These are phyloP conservation scores for Oryza nivara DNA, from an alignment of 176 grass and related monocot species.

Conservation along the genomic window DNA sequence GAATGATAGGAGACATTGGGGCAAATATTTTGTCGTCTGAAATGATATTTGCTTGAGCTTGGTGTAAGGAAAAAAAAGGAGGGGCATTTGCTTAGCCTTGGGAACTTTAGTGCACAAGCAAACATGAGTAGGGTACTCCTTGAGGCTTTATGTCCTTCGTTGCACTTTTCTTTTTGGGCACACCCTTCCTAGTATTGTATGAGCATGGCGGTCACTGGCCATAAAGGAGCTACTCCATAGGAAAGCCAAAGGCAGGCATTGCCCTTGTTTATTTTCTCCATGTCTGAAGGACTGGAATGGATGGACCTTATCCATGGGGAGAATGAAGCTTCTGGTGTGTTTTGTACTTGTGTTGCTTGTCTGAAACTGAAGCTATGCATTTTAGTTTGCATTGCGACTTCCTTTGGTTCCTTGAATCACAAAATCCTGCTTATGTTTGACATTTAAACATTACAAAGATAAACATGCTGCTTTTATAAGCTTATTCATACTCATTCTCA, in stretches of 20 bases:
- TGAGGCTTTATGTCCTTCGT: conserved; percentile 50
- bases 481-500: conserved; percentile 1
- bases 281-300: conserved; percentile 24
- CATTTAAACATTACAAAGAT: background rate
- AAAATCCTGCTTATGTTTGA: background rate
- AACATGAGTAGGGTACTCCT: conserved; percentile 60
- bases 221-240: conserved; percentile 24
- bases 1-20: conserved; percentile 20
- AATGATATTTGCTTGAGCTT: conserved; percentile 43
- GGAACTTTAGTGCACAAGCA: conserved; percentile 66
- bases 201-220: conserved; percentile 43
- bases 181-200: conserved; percentile 51
- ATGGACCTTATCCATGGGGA: conserved; percentile 40
- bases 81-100: conserved; percentile 48
- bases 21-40: conserved; percentile 23
- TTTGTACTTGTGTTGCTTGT: background rate
- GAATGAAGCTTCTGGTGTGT: background rate
- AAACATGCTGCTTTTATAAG: background rate
- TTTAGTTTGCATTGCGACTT: background rate
- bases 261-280: conserved; percentile 15
- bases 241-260: conserved; percentile 32
- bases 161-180: conserved; percentile 45
- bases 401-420: background rate
- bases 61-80: conserved; percentile 1
- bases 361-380: background rate